Percentiles rank a stretch among this genome's conserved stretches.
phyloP scores from a whole-genome alignment of 331 rosid genomes.

The Quercus lobata region DNA sequence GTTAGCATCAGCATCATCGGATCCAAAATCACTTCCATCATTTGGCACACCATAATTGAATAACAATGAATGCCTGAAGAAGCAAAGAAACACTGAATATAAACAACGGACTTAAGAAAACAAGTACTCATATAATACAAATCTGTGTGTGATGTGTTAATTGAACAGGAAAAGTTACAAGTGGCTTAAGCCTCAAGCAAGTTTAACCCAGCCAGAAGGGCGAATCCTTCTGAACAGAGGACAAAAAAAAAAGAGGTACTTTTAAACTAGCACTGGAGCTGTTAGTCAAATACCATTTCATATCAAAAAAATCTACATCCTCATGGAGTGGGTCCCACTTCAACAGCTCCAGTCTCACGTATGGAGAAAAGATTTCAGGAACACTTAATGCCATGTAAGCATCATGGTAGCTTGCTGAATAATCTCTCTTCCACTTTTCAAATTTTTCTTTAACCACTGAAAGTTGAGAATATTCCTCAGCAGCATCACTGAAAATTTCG shows the following conservation, averaged over 20 bases:
- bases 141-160: background rate
- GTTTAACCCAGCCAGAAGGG: background rate
- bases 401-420: slow-evolving; percentile 63
- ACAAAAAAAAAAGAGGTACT: background rate
- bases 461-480: slow-evolving; percentile 80
- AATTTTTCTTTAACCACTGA: slow-evolving; percentile 69
- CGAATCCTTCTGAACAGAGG: background rate
- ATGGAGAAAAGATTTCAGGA: slow-evolving; percentile 90
- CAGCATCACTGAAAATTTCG: slow-evolving; percentile 82
- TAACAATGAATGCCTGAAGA: slow-evolving; percentile 71
- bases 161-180: background rate
- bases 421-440: slow-evolving; percentile 86
- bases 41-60: slow-evolving; percentile 64
- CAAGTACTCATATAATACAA: slow-evolving; percentile 1
- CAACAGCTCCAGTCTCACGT: slow-evolving; percentile 88
- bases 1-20: slow-evolving; percentile 77
- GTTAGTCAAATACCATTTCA: slow-evolving; percentile 68
- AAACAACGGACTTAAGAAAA: slow-evolving; percentile 14
- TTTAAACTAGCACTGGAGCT: slow-evolving; percentile 5
- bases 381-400: slow-evolving; percentile 87
- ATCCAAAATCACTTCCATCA: slow-evolving; percentile 58
- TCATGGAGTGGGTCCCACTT: slow-evolving; percentile 93
- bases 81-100: slow-evolving; percentile 2
- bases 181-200: slow-evolving; percentile 7
- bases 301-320: slow-evolving; percentile 71